A percentile compares a stretch with the other conserved stretches of the same genome.
Evolutionary conservation across 306 rosid genomes (phyloP).

Genomic region (Trifolium pratense): DNA sequence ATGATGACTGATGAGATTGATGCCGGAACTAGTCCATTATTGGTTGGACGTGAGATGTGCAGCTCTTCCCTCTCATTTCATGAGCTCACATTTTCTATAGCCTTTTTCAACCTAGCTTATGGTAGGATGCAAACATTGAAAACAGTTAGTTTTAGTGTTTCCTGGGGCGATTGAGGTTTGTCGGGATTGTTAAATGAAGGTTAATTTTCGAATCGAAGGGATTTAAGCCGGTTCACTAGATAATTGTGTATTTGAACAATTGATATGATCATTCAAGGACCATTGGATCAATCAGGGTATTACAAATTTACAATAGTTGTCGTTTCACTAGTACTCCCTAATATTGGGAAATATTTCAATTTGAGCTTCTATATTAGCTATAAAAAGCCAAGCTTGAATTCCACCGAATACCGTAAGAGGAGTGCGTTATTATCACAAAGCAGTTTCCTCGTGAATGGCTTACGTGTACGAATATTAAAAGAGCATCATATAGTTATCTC

Average conservation of each 20-base stretch:
- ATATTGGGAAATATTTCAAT: conserved; percentile 7
- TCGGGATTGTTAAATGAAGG: conserved; percentile 2
- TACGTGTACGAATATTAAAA: not conserved
- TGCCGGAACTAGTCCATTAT: not conserved
- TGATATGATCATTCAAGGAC: conserved; percentile 13
- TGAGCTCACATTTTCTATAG: not conserved
- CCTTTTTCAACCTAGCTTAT: conserved; percentile 16
- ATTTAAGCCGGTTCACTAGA: conserved; percentile 22
- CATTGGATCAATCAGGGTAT: not conserved
- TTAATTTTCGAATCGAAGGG: conserved; percentile 11
- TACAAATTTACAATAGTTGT: not conserved
- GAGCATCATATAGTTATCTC: conserved; percentile 5
- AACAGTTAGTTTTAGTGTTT: conserved; percentile 11
- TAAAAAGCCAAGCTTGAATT: conserved; percentile 11
- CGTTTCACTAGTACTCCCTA: not conserved
- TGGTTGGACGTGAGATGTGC: not conserved
- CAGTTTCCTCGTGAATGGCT: not conserved
- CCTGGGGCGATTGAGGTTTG: not conserved
- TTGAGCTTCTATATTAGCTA: conserved; percentile 17
- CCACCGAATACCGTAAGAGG: not conserved
- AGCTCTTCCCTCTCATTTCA: conserved; percentile 5
- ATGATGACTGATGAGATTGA: conserved; percentile 7
- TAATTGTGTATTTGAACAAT: conserved; percentile 4
- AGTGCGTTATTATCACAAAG: not conserved
- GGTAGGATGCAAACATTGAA: not conserved